These are phyloP conservation scores for Elongisporangium undulatum DNA, from an alignment of 352 stramenopile species.

Conservation along the genomic window DNA sequence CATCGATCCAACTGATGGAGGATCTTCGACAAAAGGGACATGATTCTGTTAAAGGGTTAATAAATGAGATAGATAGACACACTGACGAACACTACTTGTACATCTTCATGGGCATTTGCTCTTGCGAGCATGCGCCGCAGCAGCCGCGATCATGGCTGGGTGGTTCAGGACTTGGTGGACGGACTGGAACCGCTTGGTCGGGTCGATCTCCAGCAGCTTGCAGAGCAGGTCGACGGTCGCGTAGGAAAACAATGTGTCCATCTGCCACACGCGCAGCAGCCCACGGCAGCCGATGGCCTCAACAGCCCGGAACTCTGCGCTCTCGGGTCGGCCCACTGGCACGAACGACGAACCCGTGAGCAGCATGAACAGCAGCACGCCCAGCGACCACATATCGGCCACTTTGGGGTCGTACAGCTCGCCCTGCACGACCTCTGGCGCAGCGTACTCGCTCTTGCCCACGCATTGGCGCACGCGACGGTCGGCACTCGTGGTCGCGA, in stretches of 20 bases:
- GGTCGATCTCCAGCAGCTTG: conserved; percentile 30
- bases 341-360: conserved; percentile 43
- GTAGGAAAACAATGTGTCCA: conserved; percentile 17
- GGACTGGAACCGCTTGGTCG: conserved; percentile 10
- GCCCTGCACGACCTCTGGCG: conserved; percentile 20
- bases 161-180: conserved; percentile 34
- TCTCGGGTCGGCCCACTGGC: conserved; percentile 23
- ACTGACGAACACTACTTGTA: conserved; percentile 1
- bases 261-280: conserved; percentile 28
- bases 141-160: conserved; percentile 9
- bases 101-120: background rate
- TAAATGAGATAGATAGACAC: conserved; percentile 1
- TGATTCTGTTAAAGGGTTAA: conserved; percentile 8
- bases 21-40: conserved; percentile 1
- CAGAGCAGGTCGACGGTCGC: conserved; percentile 20
- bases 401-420: conserved; percentile 21
- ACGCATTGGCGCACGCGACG: conserved; percentile 12
- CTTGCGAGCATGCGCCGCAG: background rate
- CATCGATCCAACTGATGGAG: conserved; percentile 11
- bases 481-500: conserved; percentile 26
- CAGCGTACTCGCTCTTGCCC: conserved; percentile 14
- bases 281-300: conserved; percentile 17
- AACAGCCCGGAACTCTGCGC: conserved; percentile 26
- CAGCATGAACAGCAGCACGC: conserved; percentile 57
- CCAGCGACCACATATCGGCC: conserved; percentile 53